Base-by-base conservation (phyloP, 2,329 filamentous ascomycete species). In the Thelonectria rubi region DNA sequence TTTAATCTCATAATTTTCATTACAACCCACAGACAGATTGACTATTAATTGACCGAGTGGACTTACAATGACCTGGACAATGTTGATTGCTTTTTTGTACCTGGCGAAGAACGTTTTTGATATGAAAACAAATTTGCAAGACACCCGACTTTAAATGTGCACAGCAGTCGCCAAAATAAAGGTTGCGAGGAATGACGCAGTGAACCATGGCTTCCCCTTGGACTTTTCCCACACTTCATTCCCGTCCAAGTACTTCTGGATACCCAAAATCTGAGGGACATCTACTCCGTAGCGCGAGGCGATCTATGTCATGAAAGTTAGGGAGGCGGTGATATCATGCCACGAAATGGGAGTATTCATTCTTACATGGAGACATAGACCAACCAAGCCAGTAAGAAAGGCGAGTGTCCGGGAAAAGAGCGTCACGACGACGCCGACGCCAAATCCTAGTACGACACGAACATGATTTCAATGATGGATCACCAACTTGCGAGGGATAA, bases 401-500 rank as follows among this genome's bases (percentile, higher is more conserved):
- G 90, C 88, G 49, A 94, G 78, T 1, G 89, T 86, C 72, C 86
- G 87, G 9, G 89, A 92, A 74, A 94, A 92, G 15, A 90, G 79
- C 60, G 88, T 87, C 24, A 93, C 82, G 0, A 89, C 78, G 32
- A 94, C 69, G 1, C 90, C 90, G 3, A 83, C 77, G n/a, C 84
- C 69, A 57, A 91, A 85, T 17, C 89, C 88, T 89, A 55, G 17
- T 14, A 7, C 42, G 9, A 49, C n/a, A 53, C 32, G 7, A 24
- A 2, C 26, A 57, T 32, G 57, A 55, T n/a, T 43, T 49, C 10
- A 52, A 48, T 7, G 32, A 39, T 21, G 21, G 32, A 21, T 7
- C 7, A 10, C 26, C n/a, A 15, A 15, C 12, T 37, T 17, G 3
- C 14, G 11, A 6, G 10, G 40, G 18, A 30, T 34, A 32, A 70